Evolutionary conservation across 805 yeast species (phyloP), one percentile per base, ranked within the genome.

Genomic region (Wickerhamomyces canadensis): DNA sequence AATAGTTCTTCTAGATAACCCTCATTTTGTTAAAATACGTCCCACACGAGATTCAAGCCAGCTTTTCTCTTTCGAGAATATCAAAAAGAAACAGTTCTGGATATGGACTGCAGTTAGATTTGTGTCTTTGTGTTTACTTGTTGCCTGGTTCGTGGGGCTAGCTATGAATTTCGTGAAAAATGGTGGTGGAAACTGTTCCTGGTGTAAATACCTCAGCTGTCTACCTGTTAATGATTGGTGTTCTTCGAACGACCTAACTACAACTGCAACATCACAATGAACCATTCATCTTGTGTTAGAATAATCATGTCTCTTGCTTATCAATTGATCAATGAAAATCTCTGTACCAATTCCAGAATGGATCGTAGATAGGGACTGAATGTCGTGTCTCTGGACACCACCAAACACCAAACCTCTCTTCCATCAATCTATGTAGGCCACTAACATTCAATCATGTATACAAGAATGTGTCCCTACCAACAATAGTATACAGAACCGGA

Each of bases 201-300:
- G 89, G 89, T 82, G 89, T 62, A 79, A 78, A 52, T 82, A 81
- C 51, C 64, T 82, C 47, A 77, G 76, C 46, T 82, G 89, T 49
- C 52, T 81, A 12, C 87, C 87, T 0, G 81, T 81, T 4, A 68
- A 76, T 42, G 79, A 75, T 21, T 81, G 87, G 87, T 81, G 87
- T 53, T 78, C 71, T 33, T 48, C 55, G 21, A 80, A 79, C n/a
- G 44, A 44, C 9, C 31, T 47, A 19, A 42, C 45, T 13, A 38
- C 45, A 8, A 19, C 33, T 8, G 23, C 29, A 25, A n/a, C n/a
- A n/a, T n/a, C n/a, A n/a, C n/a, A n/a, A n/a, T n/a, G n/a, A n/a
- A n/a, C n/a, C n/a, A n/a, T n/a, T n/a, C n/a, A n/a, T n/a, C n/a
- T n/a, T n/a, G n/a, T n/a, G n/a, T n/a, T n/a, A n/a, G n/a, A n/a